Base-by-base conservation (phyloP, 352 stramenopile genomes). In the Aphanomyces cochlioides region DNA sequence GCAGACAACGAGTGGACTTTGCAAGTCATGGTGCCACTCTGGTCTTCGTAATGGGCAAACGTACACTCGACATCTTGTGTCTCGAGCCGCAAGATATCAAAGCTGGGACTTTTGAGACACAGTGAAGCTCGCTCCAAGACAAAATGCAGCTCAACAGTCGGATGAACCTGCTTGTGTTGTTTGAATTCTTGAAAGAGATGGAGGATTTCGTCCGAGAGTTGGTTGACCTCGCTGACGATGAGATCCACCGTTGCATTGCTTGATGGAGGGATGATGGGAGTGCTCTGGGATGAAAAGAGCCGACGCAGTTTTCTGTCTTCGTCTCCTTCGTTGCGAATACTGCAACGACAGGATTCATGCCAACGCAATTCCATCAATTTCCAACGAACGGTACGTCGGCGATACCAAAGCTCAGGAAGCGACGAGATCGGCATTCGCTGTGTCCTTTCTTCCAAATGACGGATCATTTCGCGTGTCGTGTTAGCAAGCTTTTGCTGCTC, bases 21-120 rank as follows among this genome's bases (percentile, higher is more conserved):
- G 12, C 91, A 70, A 5, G 83, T 75, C 8, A 87, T 83, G 3
- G 81, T 80, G 0, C 85, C 87, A 2, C 84, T 92, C 19, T 87
- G 77, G 39, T 91, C 83, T 67, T 92, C 81, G 47, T 83, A 87
- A 57, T 90, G 78, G 73, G 88, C 81, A 72, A 90, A 80, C 47
- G 81, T 85, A 54, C 90, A 81, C 36, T 73, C 75, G 12, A 93
- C 74, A 2, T 75, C 74, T 0, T 67, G 73, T 64, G 86, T 76
- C 41, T 75, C 71, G 19, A 81, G 75, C 8, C 76, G 76, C 45
- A 92, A 38, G 57, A 95, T 91, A 43, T 89, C 81, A n/a, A 77
- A 74, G 47, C 80, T 90, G 4, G 80, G 72, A 10, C 79, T 74
- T 47, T 78, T 89, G 8, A 94, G 73, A 19, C 76, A 84, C 19